Evolutionary conservation across 371 early-diverging fungal species (phyloP).

Genomic region (Umbelopsis sp.): DNA sequence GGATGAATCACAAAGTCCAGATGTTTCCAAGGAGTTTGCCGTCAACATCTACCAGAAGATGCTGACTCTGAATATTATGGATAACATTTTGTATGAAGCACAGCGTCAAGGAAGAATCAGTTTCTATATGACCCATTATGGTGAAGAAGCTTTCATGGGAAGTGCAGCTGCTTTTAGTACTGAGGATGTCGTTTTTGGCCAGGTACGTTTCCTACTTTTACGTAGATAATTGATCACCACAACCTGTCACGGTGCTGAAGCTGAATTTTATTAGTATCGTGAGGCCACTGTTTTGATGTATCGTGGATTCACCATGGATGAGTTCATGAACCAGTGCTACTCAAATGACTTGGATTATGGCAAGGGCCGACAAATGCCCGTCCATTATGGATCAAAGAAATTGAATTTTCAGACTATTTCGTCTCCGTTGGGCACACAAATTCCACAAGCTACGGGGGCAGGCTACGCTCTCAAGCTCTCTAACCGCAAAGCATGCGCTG

Average conservation of each 20-base stretch:
- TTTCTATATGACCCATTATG: slow-evolving; percentile 98
- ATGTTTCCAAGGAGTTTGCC: slow-evolving; percentile 75
- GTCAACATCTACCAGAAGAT: slow-evolving; percentile 87
- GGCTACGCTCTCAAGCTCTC: slow-evolving; percentile 93
- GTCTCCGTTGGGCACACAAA: slow-evolving; percentile 94
- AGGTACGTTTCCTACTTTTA: slow-evolving; percentile 48
- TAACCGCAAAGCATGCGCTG: slow-evolving; percentile 74
- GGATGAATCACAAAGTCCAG: slow-evolving; percentile 75
- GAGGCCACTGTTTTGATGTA: slow-evolving; percentile 93
- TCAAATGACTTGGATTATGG: slow-evolving; percentile 87
- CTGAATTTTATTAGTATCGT: slow-evolving; percentile 70
- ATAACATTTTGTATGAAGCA: slow-evolving; percentile 94
- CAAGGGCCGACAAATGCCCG: slow-evolving; percentile 98
- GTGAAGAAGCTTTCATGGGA: slow-evolving; percentile 96
- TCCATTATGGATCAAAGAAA: slow-evolving; percentile 90
- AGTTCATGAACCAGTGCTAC: slow-evolving; percentile 97
- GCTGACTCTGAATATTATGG: slow-evolving; percentile 90
- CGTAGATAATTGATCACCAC: background rate
- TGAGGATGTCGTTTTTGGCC: slow-evolving; percentile 91
- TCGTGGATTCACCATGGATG: slow-evolving; percentile 91
- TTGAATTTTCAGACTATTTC: slow-evolving; percentile 96
- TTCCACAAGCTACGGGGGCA: slow-evolving; percentile 98
- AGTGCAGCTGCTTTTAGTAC: slow-evolving; percentile 85
- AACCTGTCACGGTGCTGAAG: background rate
- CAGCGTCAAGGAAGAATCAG: slow-evolving; percentile 97